phyloP scores from a whole-genome alignment of 352 stramenopile genomes.

The Phytopythium chamaehyphon region DNA sequence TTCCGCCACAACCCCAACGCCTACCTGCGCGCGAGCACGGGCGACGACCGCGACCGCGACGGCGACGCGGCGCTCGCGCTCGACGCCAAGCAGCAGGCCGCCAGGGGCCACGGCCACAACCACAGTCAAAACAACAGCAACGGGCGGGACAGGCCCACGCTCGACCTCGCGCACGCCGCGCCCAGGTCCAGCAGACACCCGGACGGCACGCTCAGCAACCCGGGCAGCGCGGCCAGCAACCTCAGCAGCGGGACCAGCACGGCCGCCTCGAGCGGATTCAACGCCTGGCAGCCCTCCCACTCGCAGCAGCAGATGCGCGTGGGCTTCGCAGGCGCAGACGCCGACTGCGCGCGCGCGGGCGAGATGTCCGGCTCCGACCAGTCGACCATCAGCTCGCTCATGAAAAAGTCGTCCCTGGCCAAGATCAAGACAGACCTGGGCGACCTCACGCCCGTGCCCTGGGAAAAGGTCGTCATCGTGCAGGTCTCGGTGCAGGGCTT shows the following conservation, averaged over 20 bases:
- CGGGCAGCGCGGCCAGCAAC: conserved; percentile 9
- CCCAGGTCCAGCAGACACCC: not conserved
- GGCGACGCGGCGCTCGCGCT: conserved; percentile 11
- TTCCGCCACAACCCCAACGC: conserved; percentile 45
- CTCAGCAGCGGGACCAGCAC: conserved; percentile 8
- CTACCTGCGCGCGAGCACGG: conserved; percentile 4
- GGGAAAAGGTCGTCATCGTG: conserved; percentile 81
- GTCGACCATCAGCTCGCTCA: conserved; percentile 11
- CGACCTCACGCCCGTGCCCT: conserved; percentile 65
- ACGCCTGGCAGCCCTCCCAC: conserved; percentile 3
- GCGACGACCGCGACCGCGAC: conserved; percentile 5
- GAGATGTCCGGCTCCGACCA: conserved; percentile 32
- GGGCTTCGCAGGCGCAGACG: conserved; percentile 14
- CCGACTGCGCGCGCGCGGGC: conserved; percentile 13
- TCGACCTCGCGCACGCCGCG: conserved; percentile 7
- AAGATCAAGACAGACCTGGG: conserved; percentile 84
- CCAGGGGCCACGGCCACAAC: conserved; percentile 4
- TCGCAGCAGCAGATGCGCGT: conserved; percentile 13
- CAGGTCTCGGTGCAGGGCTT: conserved; percentile 84
- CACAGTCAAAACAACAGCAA: no score
- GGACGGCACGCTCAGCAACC: conserved; percentile 2
- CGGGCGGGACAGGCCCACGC: conserved; percentile 5
- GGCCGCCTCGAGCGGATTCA: conserved; percentile 3
- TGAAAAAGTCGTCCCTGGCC: conserved; percentile 45
- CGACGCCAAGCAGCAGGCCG: conserved; percentile 22